Evolutionary conservation across 2,329 filamentous ascomycete genomes (phyloP), one percentile per base, ranked within the genome.

Genomic region (Fusarium nanum): DNA sequence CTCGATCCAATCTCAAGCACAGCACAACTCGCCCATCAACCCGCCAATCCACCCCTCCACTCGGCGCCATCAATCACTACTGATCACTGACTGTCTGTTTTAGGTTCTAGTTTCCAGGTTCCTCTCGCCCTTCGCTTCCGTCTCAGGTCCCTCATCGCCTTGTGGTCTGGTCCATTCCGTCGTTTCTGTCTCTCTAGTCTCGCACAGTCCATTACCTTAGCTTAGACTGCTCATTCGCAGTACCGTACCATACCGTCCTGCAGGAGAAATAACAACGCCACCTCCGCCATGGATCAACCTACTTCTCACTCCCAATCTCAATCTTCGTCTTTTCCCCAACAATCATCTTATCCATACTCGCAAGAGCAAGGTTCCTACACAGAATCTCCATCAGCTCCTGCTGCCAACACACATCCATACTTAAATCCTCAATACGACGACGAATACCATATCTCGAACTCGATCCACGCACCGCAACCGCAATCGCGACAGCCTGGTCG

Each of bases 401-500:
- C 63, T 14, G 62, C 64, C 55, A 76, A 70, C 49, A 28, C 65
- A 55, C 58, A 60, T 20, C 37, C 58, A 46, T 66, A 59, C 41
- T 42, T 62, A 37, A 58, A 59, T 40, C 45, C 58, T 30, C 70
- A 63, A 47, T 66, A 73, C 71, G 64, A 73, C 71, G 70, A 73
- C 48, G 57, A 64, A 30, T 61, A 70, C 28, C 55, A 68, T 54
- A 53, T 54, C 37, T 59, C 68, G 28, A 60, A 60, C 62, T 67
- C 63, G 27, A 64, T 69, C 45, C 61, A 62, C 56, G 70, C 69
- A 22, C 71, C 68, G 42, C 69, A 69, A 25, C 69, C 67, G 30
- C 70, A 65, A 30, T 71, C 73, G 48, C 69, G 68, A 32, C 74
- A 75, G 40, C 53, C 78, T 47, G 84, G 88, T 66, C 87, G 84